Conservation (phyloP, 345 rosid genomes). For the Geranium brycei region DNA sequence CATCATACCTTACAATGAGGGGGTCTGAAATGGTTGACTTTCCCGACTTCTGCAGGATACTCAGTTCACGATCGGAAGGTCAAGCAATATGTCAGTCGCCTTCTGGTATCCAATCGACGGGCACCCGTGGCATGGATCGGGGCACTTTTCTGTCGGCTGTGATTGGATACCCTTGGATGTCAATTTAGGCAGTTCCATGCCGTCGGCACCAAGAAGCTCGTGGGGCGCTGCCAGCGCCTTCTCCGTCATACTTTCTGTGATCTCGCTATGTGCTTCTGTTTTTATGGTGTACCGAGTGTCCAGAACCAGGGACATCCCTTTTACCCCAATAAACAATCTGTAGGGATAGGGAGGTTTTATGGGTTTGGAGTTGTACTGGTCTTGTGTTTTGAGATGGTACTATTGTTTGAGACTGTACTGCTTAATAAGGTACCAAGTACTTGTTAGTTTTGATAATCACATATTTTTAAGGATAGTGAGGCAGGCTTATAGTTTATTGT, state of each 20-base stretch:
- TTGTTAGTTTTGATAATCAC: not conserved
- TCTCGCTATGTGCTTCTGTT: slow-evolving; percentile 45
- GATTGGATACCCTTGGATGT: slow-evolving; percentile 71
- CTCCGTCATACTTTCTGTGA: slow-evolving; percentile 49
- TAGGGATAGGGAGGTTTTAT: slow-evolving; percentile 7
- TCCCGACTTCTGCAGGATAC: slow-evolving; percentile 50
- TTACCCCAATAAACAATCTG: slow-evolving; percentile 33
- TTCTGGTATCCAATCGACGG: slow-evolving; percentile 87
- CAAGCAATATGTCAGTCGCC: slow-evolving; percentile 69
- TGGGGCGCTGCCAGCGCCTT: slow-evolving; percentile 41
- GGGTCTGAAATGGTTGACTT: not conserved
- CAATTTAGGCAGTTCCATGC: slow-evolving; percentile 26
- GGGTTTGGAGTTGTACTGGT: slow-evolving; percentile 15
- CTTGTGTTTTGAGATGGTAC: slow-evolving; percentile 10
- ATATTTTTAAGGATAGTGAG: too few species aligned
- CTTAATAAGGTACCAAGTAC: not conserved
- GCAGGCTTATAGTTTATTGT: too few species aligned
- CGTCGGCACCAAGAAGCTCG: slow-evolving; percentile 27
- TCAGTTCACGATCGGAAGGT: slow-evolving; percentile 62
- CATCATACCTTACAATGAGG: not conserved
- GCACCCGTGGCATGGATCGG: slow-evolving; percentile 76
- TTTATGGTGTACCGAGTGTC: slow-evolving; percentile 45
- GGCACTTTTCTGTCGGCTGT: slow-evolving; percentile 74
- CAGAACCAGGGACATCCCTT: slow-evolving; percentile 22
- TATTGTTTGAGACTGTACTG: slow-evolving; percentile 1